phyloP scores from a whole-genome alignment of 257 asterid genomes.

The Nicotiana tomentosiformis region DNA sequence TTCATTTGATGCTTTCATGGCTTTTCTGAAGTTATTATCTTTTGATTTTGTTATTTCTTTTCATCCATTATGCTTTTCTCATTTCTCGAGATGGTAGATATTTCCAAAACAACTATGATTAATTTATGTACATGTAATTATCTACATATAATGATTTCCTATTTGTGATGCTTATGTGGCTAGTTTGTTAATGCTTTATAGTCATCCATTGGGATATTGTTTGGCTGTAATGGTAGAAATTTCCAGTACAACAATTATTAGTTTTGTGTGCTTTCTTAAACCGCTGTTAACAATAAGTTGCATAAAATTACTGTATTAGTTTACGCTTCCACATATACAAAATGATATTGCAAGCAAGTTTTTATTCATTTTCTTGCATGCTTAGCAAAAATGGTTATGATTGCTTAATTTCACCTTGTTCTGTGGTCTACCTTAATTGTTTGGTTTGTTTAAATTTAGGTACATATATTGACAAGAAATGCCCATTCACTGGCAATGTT shows the following conservation, averaged over 20 bases:
- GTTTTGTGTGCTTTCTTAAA: not conserved
- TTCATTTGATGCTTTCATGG: not conserved
- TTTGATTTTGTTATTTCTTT: not conserved
- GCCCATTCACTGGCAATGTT: slow-evolving; percentile 34
- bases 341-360: not conserved
- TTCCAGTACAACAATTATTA: not conserved
- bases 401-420: not conserved
- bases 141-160: not conserved
- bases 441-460: not conserved
- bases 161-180: not conserved
- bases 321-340: not conserved
- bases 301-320: not conserved
- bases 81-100: not conserved
- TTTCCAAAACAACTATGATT: too few species aligned
- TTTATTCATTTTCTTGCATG: not conserved
- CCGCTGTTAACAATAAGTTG: not conserved
- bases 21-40: not conserved
- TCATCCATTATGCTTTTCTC: not conserved
- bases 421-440: not conserved
- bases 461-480: slow-evolving; percentile 31
- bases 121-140: too few species aligned
- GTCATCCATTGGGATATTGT: not conserved
- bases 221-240: not conserved
- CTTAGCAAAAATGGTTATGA: not conserved
- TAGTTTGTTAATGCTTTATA: not conserved